Evolutionary conservation across 1,139 yeast genomes (phyloP).

Genomic region (Taphrina populina): DNA sequence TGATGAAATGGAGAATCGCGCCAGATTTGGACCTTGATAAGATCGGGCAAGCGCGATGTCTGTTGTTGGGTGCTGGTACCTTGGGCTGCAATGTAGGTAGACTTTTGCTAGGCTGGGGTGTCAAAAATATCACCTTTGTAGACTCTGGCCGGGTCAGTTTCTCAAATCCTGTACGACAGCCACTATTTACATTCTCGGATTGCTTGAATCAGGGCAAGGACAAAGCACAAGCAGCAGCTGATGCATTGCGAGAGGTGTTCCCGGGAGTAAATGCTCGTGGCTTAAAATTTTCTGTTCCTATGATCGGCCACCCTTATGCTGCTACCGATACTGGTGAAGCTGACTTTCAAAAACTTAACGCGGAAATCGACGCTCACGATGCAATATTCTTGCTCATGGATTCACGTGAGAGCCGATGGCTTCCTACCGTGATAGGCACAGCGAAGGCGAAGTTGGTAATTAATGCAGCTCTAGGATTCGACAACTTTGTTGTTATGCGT

Average conservation of each 20-base stretch:
- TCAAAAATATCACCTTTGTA: slow-evolving; percentile 74
- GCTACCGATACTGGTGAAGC: slow-evolving; percentile 52
- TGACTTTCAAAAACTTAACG: slow-evolving; percentile 55
- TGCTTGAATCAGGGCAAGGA: slow-evolving; percentile 68
- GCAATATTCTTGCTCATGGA: slow-evolving; percentile 80
- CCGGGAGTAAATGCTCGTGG: slow-evolving; percentile 75
- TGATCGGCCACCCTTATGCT: slow-evolving; percentile 79
- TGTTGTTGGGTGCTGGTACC: slow-evolving; percentile 94
- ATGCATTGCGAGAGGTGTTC: slow-evolving; percentile 64
- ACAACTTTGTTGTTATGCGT: slow-evolving; percentile 86
- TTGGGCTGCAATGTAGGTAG: slow-evolving; percentile 89
- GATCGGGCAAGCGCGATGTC: slow-evolving; percentile 59
- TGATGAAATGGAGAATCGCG: slow-evolving; percentile 96
- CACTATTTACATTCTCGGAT: slow-evolving; percentile 74
- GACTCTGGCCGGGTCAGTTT: slow-evolving; percentile 86
- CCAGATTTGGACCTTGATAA: slow-evolving; percentile 72
- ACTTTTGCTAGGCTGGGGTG: slow-evolving; percentile 91
- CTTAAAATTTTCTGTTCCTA: slow-evolving; percentile 70
- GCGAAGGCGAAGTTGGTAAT: slow-evolving; percentile 69
- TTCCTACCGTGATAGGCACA: slow-evolving; percentile 79
- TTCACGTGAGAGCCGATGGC: slow-evolving; percentile 93
- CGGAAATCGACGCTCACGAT: slow-evolving; percentile 68
- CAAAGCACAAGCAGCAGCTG: slow-evolving; percentile 78
- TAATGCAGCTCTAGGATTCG: slow-evolving; percentile 94
- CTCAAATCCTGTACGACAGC: slow-evolving; percentile 94